Evolutionary conservation across 257 asterid genomes (phyloP).

Genomic region (Verbascum thapsus): DNA sequence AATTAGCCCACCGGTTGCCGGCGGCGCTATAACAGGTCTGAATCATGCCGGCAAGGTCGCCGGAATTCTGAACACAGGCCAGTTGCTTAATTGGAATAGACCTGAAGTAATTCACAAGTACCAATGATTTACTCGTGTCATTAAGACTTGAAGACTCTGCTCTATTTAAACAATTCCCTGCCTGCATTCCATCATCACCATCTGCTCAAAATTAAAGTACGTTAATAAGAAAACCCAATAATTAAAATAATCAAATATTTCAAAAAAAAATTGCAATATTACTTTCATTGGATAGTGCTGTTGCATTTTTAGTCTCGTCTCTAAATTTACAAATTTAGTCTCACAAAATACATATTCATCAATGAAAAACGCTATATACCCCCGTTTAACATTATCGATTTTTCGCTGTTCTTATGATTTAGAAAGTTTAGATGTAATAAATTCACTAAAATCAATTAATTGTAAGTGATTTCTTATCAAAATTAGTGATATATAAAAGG

Average conservation of each 20-base stretch:
- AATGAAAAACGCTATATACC: no score
- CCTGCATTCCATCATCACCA: slow-evolving; percentile 83
- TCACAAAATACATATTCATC: no score
- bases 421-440: no score
- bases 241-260: background rate
- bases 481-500: no score
- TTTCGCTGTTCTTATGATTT: no score
- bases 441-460: no score
- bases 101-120: slow-evolving; percentile 66
- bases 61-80: slow-evolving; percentile 73
- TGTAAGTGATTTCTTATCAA: no score
- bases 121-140: slow-evolving; percentile 67
- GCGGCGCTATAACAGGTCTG: slow-evolving; percentile 60
- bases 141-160: slow-evolving; percentile 61
- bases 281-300: no score
- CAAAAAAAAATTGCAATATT: no score
- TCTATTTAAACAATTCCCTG: slow-evolving; percentile 64
- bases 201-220: slow-evolving; percentile 35
- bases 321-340: no score
- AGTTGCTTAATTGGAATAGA: slow-evolving; percentile 54
- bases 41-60: slow-evolving; percentile 51
- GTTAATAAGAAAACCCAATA: background rate
- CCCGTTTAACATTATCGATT: no score
- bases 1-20: slow-evolving; percentile 80
- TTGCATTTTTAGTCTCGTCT: no score